Conservation (phyloP, 2,329 filamentous ascomycete genomes). For the Aspergillus vadensis region DNA sequence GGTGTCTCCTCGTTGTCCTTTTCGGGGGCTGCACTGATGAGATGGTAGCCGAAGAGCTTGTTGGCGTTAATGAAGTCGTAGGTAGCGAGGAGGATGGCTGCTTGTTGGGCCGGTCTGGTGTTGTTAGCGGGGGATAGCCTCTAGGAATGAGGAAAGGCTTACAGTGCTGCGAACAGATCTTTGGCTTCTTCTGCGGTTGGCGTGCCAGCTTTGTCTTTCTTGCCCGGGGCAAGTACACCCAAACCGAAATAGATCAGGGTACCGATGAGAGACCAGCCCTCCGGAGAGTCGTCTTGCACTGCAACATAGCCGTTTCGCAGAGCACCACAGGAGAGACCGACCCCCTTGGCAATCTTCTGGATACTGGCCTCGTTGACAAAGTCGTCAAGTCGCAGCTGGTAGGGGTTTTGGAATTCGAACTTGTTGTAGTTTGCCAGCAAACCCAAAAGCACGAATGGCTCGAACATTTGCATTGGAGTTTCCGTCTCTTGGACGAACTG, state of each 20-base stretch:
- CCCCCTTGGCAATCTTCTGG: conserved; percentile 73
- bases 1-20: conserved; percentile 69
- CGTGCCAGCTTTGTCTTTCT: conserved; percentile 60
- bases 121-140: conserved; percentile 24
- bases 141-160: conserved; percentile 15
- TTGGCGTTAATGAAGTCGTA: conserved; percentile 96
- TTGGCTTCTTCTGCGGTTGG: conserved; percentile 80
- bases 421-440: conserved; percentile 98
- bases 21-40: conserved; percentile 67
- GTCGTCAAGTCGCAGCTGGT: conserved; percentile 85
- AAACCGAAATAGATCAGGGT: conserved; percentile 85
- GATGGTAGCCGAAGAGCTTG: conserved; percentile 87
- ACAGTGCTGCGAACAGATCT: conserved; percentile 77
- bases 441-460: conserved; percentile 80
- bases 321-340: conserved; percentile 70
- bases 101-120: conserved; percentile 72
- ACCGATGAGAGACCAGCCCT: conserved; percentile 80
- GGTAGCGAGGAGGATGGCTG: conserved; percentile 76
- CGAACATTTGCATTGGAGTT: conserved; percentile 62
- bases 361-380: conserved; percentile 93
- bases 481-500: conserved; percentile 82
- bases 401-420: conserved; percentile 97
- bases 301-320: conserved; percentile 77
- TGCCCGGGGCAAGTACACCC: conserved; percentile 70
- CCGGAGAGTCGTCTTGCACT: conserved; percentile 85